Base-by-base conservation (phyloP, 441 rosid species). In the Omphalea diandra region DNA sequence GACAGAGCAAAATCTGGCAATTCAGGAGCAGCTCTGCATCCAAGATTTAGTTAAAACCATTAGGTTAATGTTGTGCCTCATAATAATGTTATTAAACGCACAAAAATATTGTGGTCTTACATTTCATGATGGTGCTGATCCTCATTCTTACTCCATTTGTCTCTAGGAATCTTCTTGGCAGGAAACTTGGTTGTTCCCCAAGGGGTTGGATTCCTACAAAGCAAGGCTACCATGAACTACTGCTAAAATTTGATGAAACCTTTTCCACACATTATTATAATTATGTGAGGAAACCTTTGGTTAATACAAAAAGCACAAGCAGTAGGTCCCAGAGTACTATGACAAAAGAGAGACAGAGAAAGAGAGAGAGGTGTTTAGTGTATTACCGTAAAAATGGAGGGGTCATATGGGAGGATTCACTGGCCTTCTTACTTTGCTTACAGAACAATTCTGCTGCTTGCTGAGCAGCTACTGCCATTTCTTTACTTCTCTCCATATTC, bases 1-100 rank as follows among this genome's bases (percentile, higher is more conserved):
- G 98, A 91, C 83, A 90, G 78, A 27, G 98, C 84, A 69, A 93
- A 93, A 79, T 90, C 98, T 14, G 98, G 98, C 78, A 93, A 79
- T 1, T 83, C 81, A 0, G 94, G 97, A 17, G 98, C 90, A 1
- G 86, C 83, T 82, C 98, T 93, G 81, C 29, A 56, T 38, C 31
- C 32, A 22, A 40, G 15, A 15, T 52, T 29, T 20, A 35, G 56
- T 63, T 66, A 41, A n/a, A n/a, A 24, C 53, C 15, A 29, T 12
- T 50, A 49, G 24, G 8, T 1, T 27, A 4, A 49, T 20, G 26
- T 7, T 8, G n/a, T 49, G 24, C 52, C 22, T 46, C 22, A n/a
- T n/a, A n/a, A n/a, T n/a, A n/a, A n/a, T n/a, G n/a, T n/a, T n/a
- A n/a, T n/a, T n/a, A n/a, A n/a, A n/a, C n/a, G n/a, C n/a, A n/a